Evolutionary conservation across 345 rosid species (phyloP), one percentile per base, ranked within the genome.

Genomic region (Sonneratia caseolaris): DNA sequence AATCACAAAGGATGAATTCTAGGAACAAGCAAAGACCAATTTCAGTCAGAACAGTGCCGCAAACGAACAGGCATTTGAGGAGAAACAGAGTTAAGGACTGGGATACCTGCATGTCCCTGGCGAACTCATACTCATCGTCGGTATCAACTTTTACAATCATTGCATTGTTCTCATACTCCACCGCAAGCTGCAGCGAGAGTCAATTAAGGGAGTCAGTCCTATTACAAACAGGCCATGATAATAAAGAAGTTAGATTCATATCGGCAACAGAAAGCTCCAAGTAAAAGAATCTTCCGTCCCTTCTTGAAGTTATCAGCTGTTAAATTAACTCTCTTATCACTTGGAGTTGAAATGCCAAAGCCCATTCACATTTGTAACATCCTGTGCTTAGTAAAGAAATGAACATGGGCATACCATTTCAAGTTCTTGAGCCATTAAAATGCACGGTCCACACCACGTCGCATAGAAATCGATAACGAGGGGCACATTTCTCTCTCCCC

Each of bases 401-500:
- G 66, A 36, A 27, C 13, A 22, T 59, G 19, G 71, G 32, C 74
- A 68, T 84, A 90, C 98, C 97, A 87, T 87, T 88, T 87, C 97
- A 67, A 94, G 91, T 82, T 88, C 93, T 76, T 90, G 98, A 24
- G 95, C 96, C 96, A 90, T 91, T 82, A 88, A 80, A 78, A 90
- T 87, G 78, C 96, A 94, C 59, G 98, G 98, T 64, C 98, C 97
- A 78, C 98, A 90, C 98, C 97, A 91, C 1, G 97, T 90, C 1
- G 98, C 97, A 74, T 91, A 88, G 86, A 94, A 91, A 81, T 94
- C 97, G 55, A 94, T 86, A 76, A 91, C 77, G 24, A 94, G 70
- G 1, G 96, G 98, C 49, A 88, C 93, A 21, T 66, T 82, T 74
- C 96, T 87, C 69, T 89, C 89, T 72, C 95, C 96, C 81, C 84